Conservation (phyloP, 345 rosid genomes). For the Hevea brasiliensis region DNA sequence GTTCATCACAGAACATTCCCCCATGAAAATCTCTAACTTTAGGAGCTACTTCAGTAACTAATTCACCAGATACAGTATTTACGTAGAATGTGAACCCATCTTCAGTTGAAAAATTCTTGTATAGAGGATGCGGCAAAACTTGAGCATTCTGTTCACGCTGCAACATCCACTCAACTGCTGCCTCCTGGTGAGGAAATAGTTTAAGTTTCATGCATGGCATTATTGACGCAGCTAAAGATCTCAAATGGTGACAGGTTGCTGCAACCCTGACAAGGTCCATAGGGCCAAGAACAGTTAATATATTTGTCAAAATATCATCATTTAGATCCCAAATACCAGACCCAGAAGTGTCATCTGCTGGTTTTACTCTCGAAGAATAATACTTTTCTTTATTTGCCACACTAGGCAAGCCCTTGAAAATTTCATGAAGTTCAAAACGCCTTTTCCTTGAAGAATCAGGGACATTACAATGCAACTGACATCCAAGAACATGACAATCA, state of each 20-base stretch:
- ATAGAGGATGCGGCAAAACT: conserved; percentile 71
- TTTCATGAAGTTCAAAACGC: conserved; percentile 74
- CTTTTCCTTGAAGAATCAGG: conserved; percentile 52
- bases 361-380: conserved; percentile 49
- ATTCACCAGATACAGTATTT: conserved; percentile 67
- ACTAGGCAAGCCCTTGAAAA: conserved; percentile 75
- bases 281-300: conserved; percentile 53
- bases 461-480: conserved; percentile 53
- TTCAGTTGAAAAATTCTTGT: conserved; percentile 52
- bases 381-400: conserved; percentile 33
- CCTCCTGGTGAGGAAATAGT: conserved; percentile 89
- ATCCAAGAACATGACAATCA: conserved; percentile 80
- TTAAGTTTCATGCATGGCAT: conserved; percentile 92
- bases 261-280: conserved; percentile 67
- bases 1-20: conserved; percentile 99
- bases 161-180: conserved; percentile 95
- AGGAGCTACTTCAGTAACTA: conserved; percentile 65
- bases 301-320: conserved; percentile 64
- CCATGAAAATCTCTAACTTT: conserved; percentile 75
- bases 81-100: conserved; percentile 71
- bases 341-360: conserved; percentile 31
- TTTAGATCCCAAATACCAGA: conserved; percentile 73
- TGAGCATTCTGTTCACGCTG: conserved; percentile 69
- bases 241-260: conserved; percentile 70
- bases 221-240: conserved; percentile 59